Evolutionary conservation across 163 green algal species (phyloP), one percentile per base, ranked within the genome.

Genomic region (Prototheca stagnorum): DNA sequence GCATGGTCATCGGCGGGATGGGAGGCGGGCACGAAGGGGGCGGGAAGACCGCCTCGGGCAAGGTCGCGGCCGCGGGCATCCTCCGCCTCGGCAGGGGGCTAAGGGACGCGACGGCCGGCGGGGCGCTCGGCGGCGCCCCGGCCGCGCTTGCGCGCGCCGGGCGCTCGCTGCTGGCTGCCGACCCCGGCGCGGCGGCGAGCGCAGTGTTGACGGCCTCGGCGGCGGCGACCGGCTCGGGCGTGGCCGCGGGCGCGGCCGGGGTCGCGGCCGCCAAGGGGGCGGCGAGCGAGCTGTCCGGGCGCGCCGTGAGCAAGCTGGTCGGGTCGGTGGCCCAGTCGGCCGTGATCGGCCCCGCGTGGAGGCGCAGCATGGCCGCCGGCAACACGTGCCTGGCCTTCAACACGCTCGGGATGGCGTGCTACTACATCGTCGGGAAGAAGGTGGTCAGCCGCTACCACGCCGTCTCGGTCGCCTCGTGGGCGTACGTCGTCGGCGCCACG

Each of bases 321-420:
- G 44, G 8, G 28, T 37, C 44, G 16, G 31, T 9, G 11, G 31
- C 31, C 11, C 12, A 9, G 31, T 37, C 31, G 43, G 49, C 19
- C 39, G 35, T 9, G 39, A 41, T 27, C 49, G n/a, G n/a, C n/a
- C n/a, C n/a, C n/a, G n/a, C n/a, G n/a, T n/a, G 43, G 22, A 35
- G 53, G n/a, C 42, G 58, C 35, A 42, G 47, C 42, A 70, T 72
- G 59, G 42, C 75, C 44, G 5, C 68, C 3, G 73, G 73, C 43
- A 74, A 79, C 47, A 1, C 62, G 34, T 78, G 64, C 52, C 51
- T 82, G 34, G 43, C 78, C 20, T 16, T 57, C 20, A 80, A 81
- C 50, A 78, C 70, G 3, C 16, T 72, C 8, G 61, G 58, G 46
- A 77, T 73, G 60, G 64, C 64, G 1, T n/a, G 67, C 1, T 82